Conservation (phyloP, 2,329 filamentous ascomycete species). For the Polytolypa hystricis region DNA sequence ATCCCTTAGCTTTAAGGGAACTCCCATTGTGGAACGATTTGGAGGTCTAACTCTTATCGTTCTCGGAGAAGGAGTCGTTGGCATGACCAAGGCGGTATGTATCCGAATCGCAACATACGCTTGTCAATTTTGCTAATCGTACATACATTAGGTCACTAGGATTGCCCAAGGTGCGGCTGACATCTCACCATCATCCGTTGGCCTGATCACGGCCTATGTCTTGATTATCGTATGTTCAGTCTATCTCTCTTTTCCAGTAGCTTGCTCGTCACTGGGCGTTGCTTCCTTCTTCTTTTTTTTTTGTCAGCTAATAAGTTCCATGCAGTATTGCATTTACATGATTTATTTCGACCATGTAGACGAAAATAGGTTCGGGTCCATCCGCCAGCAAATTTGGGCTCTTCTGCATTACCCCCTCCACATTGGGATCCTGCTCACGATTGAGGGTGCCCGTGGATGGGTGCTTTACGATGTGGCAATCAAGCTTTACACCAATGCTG, state of each 20-base stretch:
- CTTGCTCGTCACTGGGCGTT: no score
- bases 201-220: slow-evolving; percentile 10
- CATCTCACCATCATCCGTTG: slow-evolving; percentile 8
- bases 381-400: slow-evolving; percentile 45
- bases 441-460: slow-evolving; percentile 47
- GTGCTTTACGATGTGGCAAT: slow-evolving; percentile 32
- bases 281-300: no score
- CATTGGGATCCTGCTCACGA: slow-evolving; percentile 49
- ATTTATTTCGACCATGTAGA: slow-evolving; percentile 46
- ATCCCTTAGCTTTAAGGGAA: slow-evolving; percentile 46
- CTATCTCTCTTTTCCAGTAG: no score
- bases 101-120: neutral
- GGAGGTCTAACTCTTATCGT: slow-evolving; percentile 49
- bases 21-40: slow-evolving; percentile 49
- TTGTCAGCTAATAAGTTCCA: neutral
- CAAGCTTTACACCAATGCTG: slow-evolving; percentile 18
- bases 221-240: slow-evolving; percentile 11
- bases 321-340: slow-evolving; percentile 48
- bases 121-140: neutral
- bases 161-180: slow-evolving; percentile 8
- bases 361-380: slow-evolving; percentile 36
- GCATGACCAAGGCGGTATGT: slow-evolving; percentile 16
- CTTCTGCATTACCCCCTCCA: slow-evolving; percentile 52
- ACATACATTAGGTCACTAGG: slow-evolving; percentile 8
- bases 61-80: slow-evolving; percentile 49